A percentile compares a stretch with the other conserved stretches of the same genome.
phyloP scores from a whole-genome alignment of 441 rosid genomes.

The Mallotus japonicus region DNA sequence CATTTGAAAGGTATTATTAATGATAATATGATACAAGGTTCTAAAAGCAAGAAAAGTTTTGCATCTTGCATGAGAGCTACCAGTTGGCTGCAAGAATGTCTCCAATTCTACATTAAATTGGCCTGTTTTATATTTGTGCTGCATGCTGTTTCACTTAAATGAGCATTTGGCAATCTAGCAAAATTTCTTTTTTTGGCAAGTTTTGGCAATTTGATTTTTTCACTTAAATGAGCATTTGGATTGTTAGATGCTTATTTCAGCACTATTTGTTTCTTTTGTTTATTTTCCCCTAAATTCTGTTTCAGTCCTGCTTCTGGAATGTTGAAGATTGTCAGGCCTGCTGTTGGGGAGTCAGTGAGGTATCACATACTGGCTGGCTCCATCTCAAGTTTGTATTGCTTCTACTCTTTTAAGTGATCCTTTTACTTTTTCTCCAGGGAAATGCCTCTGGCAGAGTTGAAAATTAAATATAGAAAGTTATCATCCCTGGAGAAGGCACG shows the following conservation, averaged over 20 bases:
- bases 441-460: slow-evolving; percentile 82
- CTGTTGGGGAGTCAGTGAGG: slow-evolving; percentile 98
- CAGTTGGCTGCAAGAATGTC: not conserved
- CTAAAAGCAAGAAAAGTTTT: not conserved
- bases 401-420: slow-evolving; percentile 14
- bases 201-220: too few relatives aligned
- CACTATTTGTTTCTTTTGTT: not conserved
- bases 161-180: not conserved
- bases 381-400: slow-evolving; percentile 11
- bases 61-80: slow-evolving; percentile 5
- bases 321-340: slow-evolving; percentile 89
- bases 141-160: not conserved
- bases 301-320: slow-evolving; percentile 75
- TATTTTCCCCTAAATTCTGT: slow-evolving; percentile 25
- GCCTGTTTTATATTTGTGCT: not conserved
- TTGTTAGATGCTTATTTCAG: not conserved
- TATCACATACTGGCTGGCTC: slow-evolving; percentile 25
- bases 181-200: too few relatives aligned
- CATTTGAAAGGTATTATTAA: slow-evolving; percentile 76
- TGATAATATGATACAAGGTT: not conserved
- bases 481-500: slow-evolving; percentile 74
- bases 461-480: slow-evolving; percentile 75
- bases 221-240: not conserved
- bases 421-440: slow-evolving; percentile 52
- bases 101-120: not conserved